Evolutionary conservation across 2,329 filamentous ascomycete species (phyloP).

Genomic region (Penicillium sclerotigenum): DNA sequence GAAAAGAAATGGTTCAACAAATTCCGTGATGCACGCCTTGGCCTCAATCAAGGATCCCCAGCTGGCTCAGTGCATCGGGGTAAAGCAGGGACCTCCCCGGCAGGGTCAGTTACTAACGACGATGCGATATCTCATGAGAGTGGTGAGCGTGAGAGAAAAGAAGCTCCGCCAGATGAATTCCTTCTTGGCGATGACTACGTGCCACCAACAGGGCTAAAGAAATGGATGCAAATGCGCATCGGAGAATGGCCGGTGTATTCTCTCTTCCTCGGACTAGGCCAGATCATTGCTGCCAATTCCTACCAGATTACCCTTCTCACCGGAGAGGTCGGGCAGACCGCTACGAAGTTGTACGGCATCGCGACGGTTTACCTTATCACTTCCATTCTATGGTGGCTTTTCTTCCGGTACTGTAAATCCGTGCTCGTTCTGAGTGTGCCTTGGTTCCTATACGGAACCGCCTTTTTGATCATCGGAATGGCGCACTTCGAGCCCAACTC

Average conservation of each 20-base stretch:
- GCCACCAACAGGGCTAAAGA: constrained; percentile 55
- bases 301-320: constrained; percentile 68
- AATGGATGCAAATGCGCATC: constrained; percentile 55
- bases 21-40: constrained; percentile 58
- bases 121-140: constrained; percentile 34
- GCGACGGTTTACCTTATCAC: constrained; percentile 58
- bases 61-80: constrained; percentile 33
- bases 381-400: constrained; percentile 61
- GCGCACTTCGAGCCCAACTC: constrained; percentile 52
- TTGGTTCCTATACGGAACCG: constrained; percentile 61
- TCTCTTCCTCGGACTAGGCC: constrained; percentile 59
- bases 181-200: constrained; percentile 55
- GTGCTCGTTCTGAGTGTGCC: constrained; percentile 58
- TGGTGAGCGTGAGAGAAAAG: constrained; percentile 32
- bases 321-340: constrained; percentile 59
- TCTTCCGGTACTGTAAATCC: constrained; percentile 58
- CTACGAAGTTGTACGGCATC: constrained; percentile 59
- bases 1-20: constrained; percentile 66
- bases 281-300: constrained; percentile 64
- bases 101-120: constrained; percentile 43
- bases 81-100: constrained; percentile 36
- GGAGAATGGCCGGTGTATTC: constrained; percentile 65
- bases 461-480: constrained; percentile 62
- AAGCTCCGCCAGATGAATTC: constrained; percentile 52
- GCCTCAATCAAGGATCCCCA: constrained; percentile 44